Conservation (phyloP, 1,139 yeast genomes). For the Pichia terricola region DNA sequence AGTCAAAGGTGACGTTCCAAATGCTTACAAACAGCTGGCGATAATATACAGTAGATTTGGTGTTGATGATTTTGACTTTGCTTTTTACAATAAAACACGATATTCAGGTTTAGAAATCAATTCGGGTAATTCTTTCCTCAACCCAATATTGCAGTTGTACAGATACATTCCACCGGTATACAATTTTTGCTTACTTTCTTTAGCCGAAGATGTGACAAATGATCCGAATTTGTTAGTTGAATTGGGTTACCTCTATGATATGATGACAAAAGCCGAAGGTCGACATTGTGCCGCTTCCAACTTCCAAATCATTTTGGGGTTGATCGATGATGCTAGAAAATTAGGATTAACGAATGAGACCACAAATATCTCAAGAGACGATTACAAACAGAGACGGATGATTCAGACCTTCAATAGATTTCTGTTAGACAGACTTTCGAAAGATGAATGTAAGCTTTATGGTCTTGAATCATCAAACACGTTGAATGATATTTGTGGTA, state of each 20-base stretch:
- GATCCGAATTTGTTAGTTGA: conserved; percentile 59
- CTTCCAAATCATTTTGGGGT: conserved; percentile 45
- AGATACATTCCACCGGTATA: conserved; percentile 67
- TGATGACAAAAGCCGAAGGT: conserved; percentile 78
- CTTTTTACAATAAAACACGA: conserved; percentile 63
- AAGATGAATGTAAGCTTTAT: conserved; percentile 36
- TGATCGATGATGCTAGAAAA: conserved; percentile 36
- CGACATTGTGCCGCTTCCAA: conserved; percentile 64
- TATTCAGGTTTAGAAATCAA: conserved; percentile 88
- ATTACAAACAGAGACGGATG: conserved; percentile 26
- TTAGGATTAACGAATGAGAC: conserved; percentile 43
- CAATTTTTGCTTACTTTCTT: conserved; percentile 48
- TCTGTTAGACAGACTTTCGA: conserved; percentile 39
- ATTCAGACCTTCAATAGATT: conserved; percentile 53
- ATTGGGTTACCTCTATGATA: conserved; percentile 81
- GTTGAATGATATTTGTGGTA: conserved; percentile 32
- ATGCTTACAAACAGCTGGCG: conserved; percentile 64
- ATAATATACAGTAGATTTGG: conserved; percentile 87
- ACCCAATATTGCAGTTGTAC: conserved; percentile 74
- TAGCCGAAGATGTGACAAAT: conserved; percentile 52
- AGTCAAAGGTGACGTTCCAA: conserved; percentile 40
- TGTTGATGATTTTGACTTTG: conserved; percentile 88
- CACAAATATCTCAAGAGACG: conserved; percentile 29
- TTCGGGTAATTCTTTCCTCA: conserved; percentile 71
- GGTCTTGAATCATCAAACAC: conserved; percentile 13